phyloP scores from a whole-genome alignment of 768 basidiomycete genomes.

The Pleurotus cornucopiae region DNA sequence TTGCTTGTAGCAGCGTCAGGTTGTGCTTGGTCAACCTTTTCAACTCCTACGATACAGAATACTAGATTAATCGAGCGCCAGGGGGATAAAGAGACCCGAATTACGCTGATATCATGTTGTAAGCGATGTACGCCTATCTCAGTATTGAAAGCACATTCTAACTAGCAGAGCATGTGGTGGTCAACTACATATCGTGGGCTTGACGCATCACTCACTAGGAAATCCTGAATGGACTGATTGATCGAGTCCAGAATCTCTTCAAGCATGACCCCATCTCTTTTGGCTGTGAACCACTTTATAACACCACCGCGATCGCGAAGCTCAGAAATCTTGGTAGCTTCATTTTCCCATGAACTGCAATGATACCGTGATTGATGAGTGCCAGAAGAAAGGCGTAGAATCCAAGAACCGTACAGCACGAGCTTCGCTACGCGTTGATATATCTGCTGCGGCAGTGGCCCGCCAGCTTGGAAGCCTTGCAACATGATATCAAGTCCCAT shows the following conservation, averaged over 20 bases:
- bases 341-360: neutral
- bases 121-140: neutral
- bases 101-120: neutral
- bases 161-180: neutral
- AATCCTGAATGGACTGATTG: conserved; percentile 5
- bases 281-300: neutral
- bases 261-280: neutral
- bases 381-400: neutral
- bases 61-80: neutral
- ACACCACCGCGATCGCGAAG: neutral
- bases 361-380: neutral
- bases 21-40: neutral
- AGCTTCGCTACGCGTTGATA: neutral
- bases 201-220: neutral
- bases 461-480: neutral
- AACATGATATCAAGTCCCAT: conserved; percentile 1
- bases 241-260: neutral
- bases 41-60: neutral
- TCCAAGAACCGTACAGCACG: neutral
- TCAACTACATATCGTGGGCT: neutral
- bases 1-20: neutral
- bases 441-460: neutral
- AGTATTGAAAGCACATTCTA: conserved; percentile 3
- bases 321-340: neutral
- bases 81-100: neutral